A percentile compares a stretch with the other conserved stretches of the same genome.
These are phyloP conservation scores for Handroanthus guayacan DNA, from an alignment of 257 asterid species.

Conservation along the genomic window DNA sequence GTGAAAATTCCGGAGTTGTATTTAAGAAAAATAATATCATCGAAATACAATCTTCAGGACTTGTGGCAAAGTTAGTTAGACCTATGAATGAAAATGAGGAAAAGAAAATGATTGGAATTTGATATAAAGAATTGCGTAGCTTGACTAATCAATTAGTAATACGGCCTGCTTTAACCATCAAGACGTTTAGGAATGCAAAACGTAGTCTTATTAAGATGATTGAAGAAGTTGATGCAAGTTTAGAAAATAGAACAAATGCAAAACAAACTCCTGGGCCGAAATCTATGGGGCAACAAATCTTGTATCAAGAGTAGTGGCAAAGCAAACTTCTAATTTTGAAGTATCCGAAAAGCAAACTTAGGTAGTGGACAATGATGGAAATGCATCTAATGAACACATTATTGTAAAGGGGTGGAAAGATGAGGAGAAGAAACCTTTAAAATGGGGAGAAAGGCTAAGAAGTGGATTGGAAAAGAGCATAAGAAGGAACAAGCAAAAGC, in stretches of 20 bases:
- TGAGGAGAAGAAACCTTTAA: background rate
- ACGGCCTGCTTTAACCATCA: background rate
- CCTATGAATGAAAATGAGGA: background rate
- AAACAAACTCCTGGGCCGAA: background rate
- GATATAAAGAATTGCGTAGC: slow-evolving; percentile 8
- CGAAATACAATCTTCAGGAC: no score
- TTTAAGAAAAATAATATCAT: no score
- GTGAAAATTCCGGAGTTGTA: no score
- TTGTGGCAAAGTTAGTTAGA: background rate
- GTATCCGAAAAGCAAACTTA: background rate
- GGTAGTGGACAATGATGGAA: background rate
- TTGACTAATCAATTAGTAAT: background rate
- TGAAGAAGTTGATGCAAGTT: slow-evolving; percentile 1
- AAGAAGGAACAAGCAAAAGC: background rate
- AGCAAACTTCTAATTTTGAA: background rate
- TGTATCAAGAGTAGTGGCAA: background rate
- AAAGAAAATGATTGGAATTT: background rate
- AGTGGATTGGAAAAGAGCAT: background rate
- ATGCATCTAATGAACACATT: background rate
- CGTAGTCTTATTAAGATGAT: background rate
- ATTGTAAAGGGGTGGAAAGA: background rate
- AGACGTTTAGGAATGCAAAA: background rate
- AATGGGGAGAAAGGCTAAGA: background rate
- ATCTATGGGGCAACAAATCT: no score
- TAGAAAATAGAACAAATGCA: background rate